These are phyloP conservation scores for Hypericum perforatum DNA, from an alignment of 345 rosid species.

Conservation along the genomic window DNA sequence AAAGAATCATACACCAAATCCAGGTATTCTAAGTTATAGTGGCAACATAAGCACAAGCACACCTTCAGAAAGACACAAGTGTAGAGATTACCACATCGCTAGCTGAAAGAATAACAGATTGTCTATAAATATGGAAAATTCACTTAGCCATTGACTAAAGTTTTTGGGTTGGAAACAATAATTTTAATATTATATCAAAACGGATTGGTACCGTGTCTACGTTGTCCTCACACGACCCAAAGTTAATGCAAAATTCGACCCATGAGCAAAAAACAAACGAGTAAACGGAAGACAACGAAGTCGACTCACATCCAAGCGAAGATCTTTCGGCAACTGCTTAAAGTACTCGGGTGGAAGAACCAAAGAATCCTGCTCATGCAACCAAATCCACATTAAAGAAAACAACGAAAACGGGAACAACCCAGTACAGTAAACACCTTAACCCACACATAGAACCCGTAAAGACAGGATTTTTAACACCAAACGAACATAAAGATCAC, in stretches of 20 bases:
- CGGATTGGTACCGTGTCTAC: too few relatives aligned
- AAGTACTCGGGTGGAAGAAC: constrained; percentile 80
- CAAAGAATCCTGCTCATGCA: constrained; percentile 55
- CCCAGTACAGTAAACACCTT: background rate
- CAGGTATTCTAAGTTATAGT: background rate
- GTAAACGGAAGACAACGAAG: background rate
- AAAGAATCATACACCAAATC: background rate
- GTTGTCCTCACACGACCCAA: too few relatives aligned
- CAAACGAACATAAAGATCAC: background rate
- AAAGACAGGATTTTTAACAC: background rate
- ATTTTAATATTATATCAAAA: too few relatives aligned
- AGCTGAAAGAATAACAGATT: too few relatives aligned
- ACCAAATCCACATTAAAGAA: background rate
- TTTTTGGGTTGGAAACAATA: too few relatives aligned
- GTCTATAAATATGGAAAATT: too few relatives aligned
- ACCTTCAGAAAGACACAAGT: too few relatives aligned
- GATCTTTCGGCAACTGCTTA: constrained; percentile 55
- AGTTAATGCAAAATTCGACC: too few relatives aligned
- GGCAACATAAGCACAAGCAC: background rate
- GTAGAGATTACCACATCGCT: too few relatives aligned
- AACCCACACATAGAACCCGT: background rate
- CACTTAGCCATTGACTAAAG: too few relatives aligned
- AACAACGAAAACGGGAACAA: too few relatives aligned
- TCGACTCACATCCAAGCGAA: constrained; percentile 78
- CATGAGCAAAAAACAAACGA: too few relatives aligned